phyloP scores from a whole-genome alignment of 352 stramenopile genomes.

The Thraustochytrium sp. region DNA sequence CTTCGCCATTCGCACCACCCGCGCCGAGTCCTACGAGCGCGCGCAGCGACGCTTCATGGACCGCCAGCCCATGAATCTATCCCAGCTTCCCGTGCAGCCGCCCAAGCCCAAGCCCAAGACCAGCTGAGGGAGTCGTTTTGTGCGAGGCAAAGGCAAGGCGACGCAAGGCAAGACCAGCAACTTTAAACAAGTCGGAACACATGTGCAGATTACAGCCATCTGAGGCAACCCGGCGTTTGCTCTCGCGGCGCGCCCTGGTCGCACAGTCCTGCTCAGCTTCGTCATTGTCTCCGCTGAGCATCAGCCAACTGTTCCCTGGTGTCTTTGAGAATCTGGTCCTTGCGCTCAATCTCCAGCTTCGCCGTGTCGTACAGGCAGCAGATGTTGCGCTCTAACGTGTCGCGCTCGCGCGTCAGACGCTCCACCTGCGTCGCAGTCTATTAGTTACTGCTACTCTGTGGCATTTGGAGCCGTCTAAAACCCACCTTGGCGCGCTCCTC shows the following conservation, averaged over 20 bases:
- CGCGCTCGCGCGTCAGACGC: not conserved
- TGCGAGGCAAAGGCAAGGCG: too few relatives aligned
- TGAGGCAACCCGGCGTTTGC: too few relatives aligned
- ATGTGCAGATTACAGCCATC: too few relatives aligned
- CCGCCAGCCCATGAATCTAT: not conserved
- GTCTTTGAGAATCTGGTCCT: slow-evolving; percentile 23
- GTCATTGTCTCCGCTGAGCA: not conserved
- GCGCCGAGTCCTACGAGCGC: not conserved
- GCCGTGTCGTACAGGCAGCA: slow-evolving; percentile 36
- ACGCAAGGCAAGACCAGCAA: too few relatives aligned
- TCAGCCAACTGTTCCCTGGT: not conserved
- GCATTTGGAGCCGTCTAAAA: too few relatives aligned
- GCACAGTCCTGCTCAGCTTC: too few relatives aligned
- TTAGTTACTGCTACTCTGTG: too few relatives aligned
- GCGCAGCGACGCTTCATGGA: slow-evolving; percentile 14
- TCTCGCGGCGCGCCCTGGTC: too few relatives aligned
- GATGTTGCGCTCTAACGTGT: not conserved
- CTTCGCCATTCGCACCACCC: slow-evolving; percentile 6
- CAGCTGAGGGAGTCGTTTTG: too few relatives aligned
- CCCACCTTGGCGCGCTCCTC: not conserved
- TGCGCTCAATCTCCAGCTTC: slow-evolving; percentile 20
- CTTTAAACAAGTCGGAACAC: too few relatives aligned
- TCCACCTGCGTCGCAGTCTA: too few relatives aligned
- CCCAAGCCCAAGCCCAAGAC: not conserved
- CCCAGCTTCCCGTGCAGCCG: not conserved